Evolutionary conservation across 371 early-diverging fungal genomes (phyloP), one percentile per base, ranked within the genome.

Genomic region (Batrachochytrium dendrobatidis): DNA sequence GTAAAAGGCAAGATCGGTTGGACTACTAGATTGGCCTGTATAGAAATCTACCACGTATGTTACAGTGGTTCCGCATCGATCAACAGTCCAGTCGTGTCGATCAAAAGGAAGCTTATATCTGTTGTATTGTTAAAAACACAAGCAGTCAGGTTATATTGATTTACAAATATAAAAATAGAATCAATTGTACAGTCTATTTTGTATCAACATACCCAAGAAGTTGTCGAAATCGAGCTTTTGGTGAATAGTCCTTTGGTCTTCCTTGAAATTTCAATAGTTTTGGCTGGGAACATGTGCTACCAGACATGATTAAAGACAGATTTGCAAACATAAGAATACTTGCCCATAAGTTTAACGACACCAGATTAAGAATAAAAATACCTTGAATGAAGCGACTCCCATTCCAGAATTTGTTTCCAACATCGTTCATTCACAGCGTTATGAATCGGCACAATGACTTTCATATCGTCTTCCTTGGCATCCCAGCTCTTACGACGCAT

Each of bases 1-100:
- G 62, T 86, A 89, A 64, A 94, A 91, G 35, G 69, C 66, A 22
- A 66, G 87, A 5, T 60, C 59, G n/a, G 57, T 65, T 17, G 67
- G 57, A 25, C 58, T 53, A 31, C 53, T 54, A 34, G 78, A 39
- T 0, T 54, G 53, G 8, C 84, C 62, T 18, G 84, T 71, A 64
- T 97, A 97, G 69, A 88, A 97, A 62, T 97, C 98, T 57, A 97
- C 92, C 1, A 97, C 84, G 66, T 97, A 97, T 0, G 87, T 82
- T 25, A 94, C 89, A 26, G 81, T 74, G 62, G 83, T 83, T 4
- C 95, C 98, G 64, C 94, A 92, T n/a, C 98, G 82, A 70, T 95
- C 95, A 1, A 97, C 88, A 1, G 83, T 83, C 98, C 98, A 97
- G 72, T 97, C 96, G 63, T 97, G 98, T 1, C 96, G 83, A 66